Percentiles rank a stretch among this genome's conserved stretches.
Conservation (phyloP, 2,329 filamentous ascomycete genomes). For the Sclerotinia sclerotiorum region DNA sequence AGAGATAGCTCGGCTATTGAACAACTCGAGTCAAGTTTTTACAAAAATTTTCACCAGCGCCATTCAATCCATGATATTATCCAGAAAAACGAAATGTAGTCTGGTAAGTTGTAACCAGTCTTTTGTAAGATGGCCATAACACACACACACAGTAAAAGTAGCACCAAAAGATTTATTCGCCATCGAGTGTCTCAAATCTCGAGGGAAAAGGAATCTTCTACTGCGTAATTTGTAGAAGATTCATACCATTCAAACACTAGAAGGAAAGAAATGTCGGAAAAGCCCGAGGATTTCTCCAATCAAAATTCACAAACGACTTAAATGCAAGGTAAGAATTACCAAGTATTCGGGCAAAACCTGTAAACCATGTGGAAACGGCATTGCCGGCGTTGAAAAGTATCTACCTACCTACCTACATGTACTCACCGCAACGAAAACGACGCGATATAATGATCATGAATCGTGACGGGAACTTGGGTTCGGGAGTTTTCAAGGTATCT, state of each 20-base stretch:
- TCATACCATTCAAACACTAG: too few relatives aligned
- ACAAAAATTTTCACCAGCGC: too few relatives aligned
- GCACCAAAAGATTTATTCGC: background rate
- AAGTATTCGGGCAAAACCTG: background rate
- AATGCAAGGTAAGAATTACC: background rate
- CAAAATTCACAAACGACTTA: background rate
- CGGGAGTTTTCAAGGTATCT: background rate
- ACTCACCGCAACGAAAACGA: background rate
- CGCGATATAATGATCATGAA: background rate
- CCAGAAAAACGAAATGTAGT: background rate
- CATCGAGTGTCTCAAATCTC: conserved; percentile 3
- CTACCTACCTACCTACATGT: background rate
- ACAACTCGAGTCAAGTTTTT: background rate
- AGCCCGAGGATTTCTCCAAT: background rate
- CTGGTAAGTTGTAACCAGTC: too few relatives aligned
- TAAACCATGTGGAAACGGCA: background rate
- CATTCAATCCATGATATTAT: background rate
- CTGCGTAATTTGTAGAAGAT: too few relatives aligned
- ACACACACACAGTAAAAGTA: too few relatives aligned
- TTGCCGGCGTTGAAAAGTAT: background rate
- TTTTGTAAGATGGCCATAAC: background rate
- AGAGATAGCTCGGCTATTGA: background rate
- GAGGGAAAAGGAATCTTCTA: background rate
- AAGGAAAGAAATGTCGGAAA: background rate
- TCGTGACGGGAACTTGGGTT: background rate